Evolutionary conservation across 441 rosid species (phyloP), one percentile per base, ranked within the genome.

Genomic region (Raphanus hybrid): DNA sequence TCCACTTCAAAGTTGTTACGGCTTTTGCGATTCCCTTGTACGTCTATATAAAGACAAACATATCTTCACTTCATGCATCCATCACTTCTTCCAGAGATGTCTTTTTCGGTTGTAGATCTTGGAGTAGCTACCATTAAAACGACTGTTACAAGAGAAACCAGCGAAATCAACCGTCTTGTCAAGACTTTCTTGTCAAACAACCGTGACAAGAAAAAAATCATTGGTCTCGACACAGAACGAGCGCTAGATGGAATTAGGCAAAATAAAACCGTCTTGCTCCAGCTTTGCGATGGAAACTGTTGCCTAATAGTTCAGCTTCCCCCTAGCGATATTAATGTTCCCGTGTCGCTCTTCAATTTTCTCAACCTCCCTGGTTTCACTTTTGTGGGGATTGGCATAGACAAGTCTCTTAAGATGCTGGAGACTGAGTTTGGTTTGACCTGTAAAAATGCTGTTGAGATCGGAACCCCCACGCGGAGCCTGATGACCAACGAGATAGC

Each of bases 371-470:
- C 85, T 1, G 26, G 48, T 15, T 74, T 76, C 29, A 60, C 76
- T 10, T 82, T 83, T n/a, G 78, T 77, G 5, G 90, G 86, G 9
- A 43, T 82, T 37, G 84, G 80, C 66, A 64, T 86, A 11, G 54
- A 73, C 2, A 75, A 69, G 45, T 67, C n/a, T 50, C n/a, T 65
- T 0, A 18, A 14, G 23, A 80, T 81, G 73, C 78, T 82, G 8
- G 69, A 68, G 67, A 65, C 29, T 1, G 86, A 80, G 79, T 83
- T 79, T 15, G 83, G 86, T 12, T 68, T 78, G 12, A 9, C 41
- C 1, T 79, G 81, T 59, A 16, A 54, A 8, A 83, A 74, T 65
- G 71, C 58, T 26, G 79, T 68, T 1, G 84, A 83, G 54, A 14
- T 81, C 64, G 82, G 76, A 12, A 65, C 55, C 4, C 29, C 74